Conservation (phyloP, 2,329 filamentous ascomycete species). For the Capronia americana region DNA sequence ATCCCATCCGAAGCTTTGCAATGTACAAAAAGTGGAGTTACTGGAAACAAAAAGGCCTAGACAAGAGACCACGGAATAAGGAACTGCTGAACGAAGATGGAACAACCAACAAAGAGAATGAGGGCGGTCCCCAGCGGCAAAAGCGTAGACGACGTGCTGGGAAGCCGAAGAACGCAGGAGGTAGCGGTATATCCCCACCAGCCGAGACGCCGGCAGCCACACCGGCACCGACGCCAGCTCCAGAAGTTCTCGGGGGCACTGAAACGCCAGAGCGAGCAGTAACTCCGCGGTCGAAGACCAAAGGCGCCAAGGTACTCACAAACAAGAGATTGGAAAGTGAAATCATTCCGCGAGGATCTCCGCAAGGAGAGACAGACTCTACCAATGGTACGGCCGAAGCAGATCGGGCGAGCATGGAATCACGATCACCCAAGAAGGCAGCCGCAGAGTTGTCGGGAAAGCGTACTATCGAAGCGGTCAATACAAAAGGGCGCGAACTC, state of each 20-base stretch:
- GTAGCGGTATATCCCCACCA: conserved; percentile 23
- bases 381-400: conserved; percentile 5
- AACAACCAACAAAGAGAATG: conserved; percentile 7
- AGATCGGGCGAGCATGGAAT: conserved; percentile 6
- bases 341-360: neutral
- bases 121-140: conserved; percentile 6
- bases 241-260: conserved; percentile 10
- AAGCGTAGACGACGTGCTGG: conserved; percentile 16
- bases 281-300: conserved; percentile 1
- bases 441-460: neutral
- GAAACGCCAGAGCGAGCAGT: neutral
- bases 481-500: neutral
- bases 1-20: conserved; percentile 39
- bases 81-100: conserved; percentile 13
- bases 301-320: neutral
- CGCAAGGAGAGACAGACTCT: conserved; percentile 2
- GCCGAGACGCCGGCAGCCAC: conserved; percentile 9
- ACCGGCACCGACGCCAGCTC: conserved; percentile 24
- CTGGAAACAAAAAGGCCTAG: conserved; percentile 36
- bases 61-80: conserved; percentile 40
- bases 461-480: neutral
- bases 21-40: conserved; percentile 40
- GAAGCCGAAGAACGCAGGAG: conserved; percentile 10
- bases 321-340: neutral
- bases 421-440: conserved; percentile 2